Evolutionary conservation across 441 rosid species (phyloP).

Genomic region (Erysimum pusillum): DNA sequence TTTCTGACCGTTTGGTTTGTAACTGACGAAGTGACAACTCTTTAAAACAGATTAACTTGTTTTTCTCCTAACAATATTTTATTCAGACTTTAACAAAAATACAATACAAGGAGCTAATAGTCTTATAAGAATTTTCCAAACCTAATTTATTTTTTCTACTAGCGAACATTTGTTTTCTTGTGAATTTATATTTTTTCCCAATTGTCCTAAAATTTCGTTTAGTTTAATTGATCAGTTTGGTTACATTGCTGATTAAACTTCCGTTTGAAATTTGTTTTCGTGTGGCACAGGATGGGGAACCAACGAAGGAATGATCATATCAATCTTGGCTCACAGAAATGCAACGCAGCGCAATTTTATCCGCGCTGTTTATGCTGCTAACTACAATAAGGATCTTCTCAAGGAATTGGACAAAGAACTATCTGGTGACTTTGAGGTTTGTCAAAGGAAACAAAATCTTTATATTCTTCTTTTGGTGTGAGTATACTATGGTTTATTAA

Average conservation of each 20-base stretch:
- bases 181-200: neutral
- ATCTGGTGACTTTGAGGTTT: conserved; percentile 83
- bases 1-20: conserved; percentile 25
- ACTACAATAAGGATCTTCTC: conserved; percentile 82
- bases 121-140: neutral
- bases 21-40: conserved; percentile 8
- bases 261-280: neutral
- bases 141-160: neutral
- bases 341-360: conserved; percentile 70
- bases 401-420: conserved; percentile 75
- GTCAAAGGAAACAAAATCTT: neutral
- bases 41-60: neutral
- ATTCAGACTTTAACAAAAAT: neutral
- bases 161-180: neutral
- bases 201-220: neutral
- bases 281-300: conserved; percentile 87
- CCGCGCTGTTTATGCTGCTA: conserved; percentile 64
- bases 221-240: neutral
- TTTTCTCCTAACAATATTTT: neutral
- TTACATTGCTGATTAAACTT: neutral
- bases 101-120: too few species aligned
- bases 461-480: neutral
- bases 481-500: neutral
- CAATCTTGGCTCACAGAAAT: conserved; percentile 82
- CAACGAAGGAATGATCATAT: conserved; percentile 72